Evolutionary conservation across 257 asterid genomes (phyloP).

Genomic region (Jasminum sambac): DNA sequence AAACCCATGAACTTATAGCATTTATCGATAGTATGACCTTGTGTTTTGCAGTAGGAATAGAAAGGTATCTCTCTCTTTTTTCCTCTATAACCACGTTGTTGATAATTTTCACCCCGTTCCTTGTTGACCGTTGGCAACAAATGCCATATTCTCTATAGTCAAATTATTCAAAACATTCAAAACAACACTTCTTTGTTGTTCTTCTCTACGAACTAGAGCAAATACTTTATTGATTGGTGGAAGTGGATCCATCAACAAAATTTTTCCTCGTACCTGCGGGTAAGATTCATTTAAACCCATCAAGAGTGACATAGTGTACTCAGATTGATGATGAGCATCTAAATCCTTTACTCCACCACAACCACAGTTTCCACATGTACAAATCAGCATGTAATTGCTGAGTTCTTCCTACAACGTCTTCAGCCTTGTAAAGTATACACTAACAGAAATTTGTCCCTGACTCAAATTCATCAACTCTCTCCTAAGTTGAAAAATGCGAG

Average conservation of each 20-base stretch:
- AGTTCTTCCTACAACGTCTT: conserved; percentile 1
- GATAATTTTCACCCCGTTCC: background rate
- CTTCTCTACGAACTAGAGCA: background rate
- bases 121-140: background rate
- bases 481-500: background rate
- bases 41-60: no score
- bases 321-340: background rate
- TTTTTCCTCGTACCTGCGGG: background rate
- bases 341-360: background rate
- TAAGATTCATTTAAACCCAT: no score
- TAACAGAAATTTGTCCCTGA: background rate
- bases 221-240: conserved; percentile 1
- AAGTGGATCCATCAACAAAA: background rate
- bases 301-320: background rate
- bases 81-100: no score
- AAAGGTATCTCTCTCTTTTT: no score
- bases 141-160: background rate
- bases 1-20: no score
- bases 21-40: no score
- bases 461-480: background rate
- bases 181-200: background rate
- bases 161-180: no score
- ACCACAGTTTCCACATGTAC: background rate
- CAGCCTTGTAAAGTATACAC: background rate
- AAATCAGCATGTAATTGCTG: background rate